phyloP scores from a whole-genome alignment of 495 filamentous ascomycete genomes.

The Hypoxylon fuscum region DNA sequence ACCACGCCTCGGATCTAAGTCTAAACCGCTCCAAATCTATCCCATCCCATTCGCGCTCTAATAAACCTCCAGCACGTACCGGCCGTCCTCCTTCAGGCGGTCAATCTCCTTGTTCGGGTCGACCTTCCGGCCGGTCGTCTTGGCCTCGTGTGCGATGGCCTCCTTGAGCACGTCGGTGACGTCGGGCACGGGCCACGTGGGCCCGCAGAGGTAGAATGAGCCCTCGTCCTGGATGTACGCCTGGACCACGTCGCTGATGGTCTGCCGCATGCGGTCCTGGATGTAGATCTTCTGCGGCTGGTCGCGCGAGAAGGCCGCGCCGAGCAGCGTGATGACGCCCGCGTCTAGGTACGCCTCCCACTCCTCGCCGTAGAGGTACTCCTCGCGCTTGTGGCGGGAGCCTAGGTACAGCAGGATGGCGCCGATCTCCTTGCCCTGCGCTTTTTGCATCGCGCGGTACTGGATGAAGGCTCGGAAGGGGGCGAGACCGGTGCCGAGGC shows the following conservation, averaged over 20 bases:
- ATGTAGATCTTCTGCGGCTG: constrained; percentile 99
- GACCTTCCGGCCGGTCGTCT: constrained; percentile 75
- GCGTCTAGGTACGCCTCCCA: constrained; percentile 98
- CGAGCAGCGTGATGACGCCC: constrained; percentile 92
- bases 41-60: constrained; percentile 51
- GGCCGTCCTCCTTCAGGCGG: constrained; percentile 88
- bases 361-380: constrained; percentile 98
- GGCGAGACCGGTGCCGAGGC: constrained; percentile 96
- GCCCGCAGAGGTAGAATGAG: constrained; percentile 95
- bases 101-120: constrained; percentile 95
- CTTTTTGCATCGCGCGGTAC: constrained; percentile 96
- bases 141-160: constrained; percentile 83
- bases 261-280: constrained; percentile 96
- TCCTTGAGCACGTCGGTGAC: constrained; percentile 93
- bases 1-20: no score
- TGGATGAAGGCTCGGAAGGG: constrained; percentile 98
- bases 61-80: constrained; percentile 97
- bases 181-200: constrained; percentile 99
- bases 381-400: constrained; percentile 94
- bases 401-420: constrained; percentile 96
- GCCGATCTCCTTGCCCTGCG: constrained; percentile 93
- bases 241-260: constrained; percentile 82
- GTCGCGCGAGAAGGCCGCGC: constrained; percentile 94
- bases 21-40: constrained; percentile 10
- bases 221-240: constrained; percentile 90